These are phyloP conservation scores for Pugionium cornutum DNA, from an alignment of 345 rosid genomes.

Conservation along the genomic window DNA sequence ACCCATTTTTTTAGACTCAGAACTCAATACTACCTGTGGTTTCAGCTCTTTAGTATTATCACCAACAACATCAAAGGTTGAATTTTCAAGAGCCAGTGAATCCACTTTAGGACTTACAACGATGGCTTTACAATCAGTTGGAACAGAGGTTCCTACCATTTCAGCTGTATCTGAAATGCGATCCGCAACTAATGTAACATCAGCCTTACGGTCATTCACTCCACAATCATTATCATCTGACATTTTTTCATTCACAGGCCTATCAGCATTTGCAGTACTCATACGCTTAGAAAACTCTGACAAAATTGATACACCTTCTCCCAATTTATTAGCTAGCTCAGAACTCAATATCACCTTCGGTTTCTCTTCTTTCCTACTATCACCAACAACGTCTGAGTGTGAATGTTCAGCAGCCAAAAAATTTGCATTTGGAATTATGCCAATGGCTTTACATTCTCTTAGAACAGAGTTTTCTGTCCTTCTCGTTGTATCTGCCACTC, in stretches of 20 bases:
- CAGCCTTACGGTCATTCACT: constrained; percentile 14
- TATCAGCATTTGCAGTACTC: constrained; percentile 16
- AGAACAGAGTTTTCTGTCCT: constrained; percentile 26
- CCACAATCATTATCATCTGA: constrained; percentile 29
- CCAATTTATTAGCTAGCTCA: constrained; percentile 36
- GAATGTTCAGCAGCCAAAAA: constrained; percentile 35
- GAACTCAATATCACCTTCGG: constrained; percentile 25
- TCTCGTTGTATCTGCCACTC: constrained; percentile 37
- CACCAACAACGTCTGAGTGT: constrained; percentile 29
- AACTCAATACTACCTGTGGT: constrained; percentile 19
- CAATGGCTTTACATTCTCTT: constrained; percentile 40
- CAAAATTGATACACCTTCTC: constrained; percentile 24
- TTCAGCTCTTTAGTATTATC: constrained; percentile 40
- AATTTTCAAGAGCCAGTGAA: constrained; percentile 38
- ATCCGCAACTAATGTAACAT: constrained; percentile 15
- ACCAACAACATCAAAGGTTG: constrained; percentile 33
- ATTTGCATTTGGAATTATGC: constrained; percentile 32
- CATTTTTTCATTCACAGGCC: constrained; percentile 28
- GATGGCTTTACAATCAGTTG: constrained; percentile 41
- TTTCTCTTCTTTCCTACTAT: constrained; percentile 41
- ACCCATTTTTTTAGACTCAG: constrained; percentile 20
- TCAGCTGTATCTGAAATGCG: constrained; percentile 15
- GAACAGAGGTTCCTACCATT: constrained; percentile 30
- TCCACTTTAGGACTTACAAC: constrained; percentile 15
- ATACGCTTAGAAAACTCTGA: constrained; percentile 22